Evolutionary conservation across 2,329 filamentous ascomycete genomes (phyloP), one percentile per base, ranked within the genome.

Genomic region (Podosphaera aphanis): DNA sequence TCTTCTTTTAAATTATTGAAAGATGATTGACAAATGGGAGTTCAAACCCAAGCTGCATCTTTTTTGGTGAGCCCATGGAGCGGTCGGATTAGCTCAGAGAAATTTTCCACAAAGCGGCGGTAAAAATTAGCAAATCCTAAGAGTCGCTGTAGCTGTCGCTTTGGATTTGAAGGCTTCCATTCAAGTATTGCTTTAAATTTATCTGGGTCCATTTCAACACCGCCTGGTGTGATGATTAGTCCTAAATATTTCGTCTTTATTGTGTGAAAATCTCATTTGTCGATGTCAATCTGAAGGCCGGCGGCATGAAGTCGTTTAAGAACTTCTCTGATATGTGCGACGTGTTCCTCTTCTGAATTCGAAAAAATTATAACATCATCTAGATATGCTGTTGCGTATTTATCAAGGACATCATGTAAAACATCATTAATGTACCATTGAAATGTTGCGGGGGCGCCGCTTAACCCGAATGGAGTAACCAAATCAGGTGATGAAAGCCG

Each of bases 91-190:
- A 36, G 5, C 13, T 15, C 16, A 15, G 33, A 36, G 33, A 36
- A 36, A 10, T 19, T 31, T 31, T 43, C 29, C 8, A 43, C 25
- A 31, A 43, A 43, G 11, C 41, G 19, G 11, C 23, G 8, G 18
- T 43, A 43, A 31, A 43, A 43, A 23, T 43, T 43, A 11, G 27
- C 23, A 31, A 43, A 43, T 31, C 21, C 41, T 29, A 43, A 19
- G 23, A 43, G 15, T n/a, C 11, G 25, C 25, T 43, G 27, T 15
- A 43, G 8, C 11, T 31, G 16, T 21, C 27, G 21, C 4, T 21
- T 23, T 29, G 25, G 11, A 13, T 4, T 31, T 15, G 27, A 21
- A 11, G 41, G 21, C 8, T 23, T n/a, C 41, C 23, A 43, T n/a
- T n/a, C n/a, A n/a, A n/a, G n/a, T n/a, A n/a, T n/a, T n/a, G n/a